Base-by-base conservation (phyloP, 768 basidiomycete genomes). In the Serendipita sp. region DNA sequence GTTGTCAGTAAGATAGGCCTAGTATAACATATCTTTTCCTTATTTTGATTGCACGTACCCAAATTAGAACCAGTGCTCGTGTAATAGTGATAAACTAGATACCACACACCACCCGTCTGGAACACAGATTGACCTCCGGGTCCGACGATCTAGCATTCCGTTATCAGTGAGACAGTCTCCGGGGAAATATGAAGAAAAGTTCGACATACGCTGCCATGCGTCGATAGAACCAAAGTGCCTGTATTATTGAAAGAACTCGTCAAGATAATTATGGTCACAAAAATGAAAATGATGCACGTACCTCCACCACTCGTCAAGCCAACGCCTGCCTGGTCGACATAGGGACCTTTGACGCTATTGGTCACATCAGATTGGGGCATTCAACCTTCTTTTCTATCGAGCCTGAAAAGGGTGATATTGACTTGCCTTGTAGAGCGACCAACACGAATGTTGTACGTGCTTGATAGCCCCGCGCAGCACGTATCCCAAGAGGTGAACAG, bases 401-500 rank as follows among this genome's bases (percentile, higher is more conserved):
- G 16, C 62, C 3, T 41, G 15, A 64, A 34, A 65, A 15, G 44
- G 64, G 28, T 30, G 37, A 35, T 0, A 45, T 28, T 34, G 18
- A 70, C 75, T 44, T 60, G 79, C 79, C 72, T 75, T 3, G 74
- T 69, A 3, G 80, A 77, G 35, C 83, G 75, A 24, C 80, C 81
- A 35, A 84, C 81, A 7, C 81, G 77, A 64, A 83, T 84, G 66
- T 83, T 84, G 69, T 83, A 83, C 0, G 81, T 83, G 71, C 80
- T 81, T 8, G 72, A 73, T 15, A 75, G 77, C 3, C 81, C 81
- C 34, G 46, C 65, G 71, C 82, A 82, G 72, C 81, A 83, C 1
- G 72, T 72, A 67, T 82, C 81, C 81, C 81, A 83, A 8, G 78
- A 78, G 0, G 78, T 75, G 72, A 84, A 84, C 16, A 84, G 74